phyloP scores from a whole-genome alignment of 352 stramenopile species.

The Phytophthora citrophthora region DNA sequence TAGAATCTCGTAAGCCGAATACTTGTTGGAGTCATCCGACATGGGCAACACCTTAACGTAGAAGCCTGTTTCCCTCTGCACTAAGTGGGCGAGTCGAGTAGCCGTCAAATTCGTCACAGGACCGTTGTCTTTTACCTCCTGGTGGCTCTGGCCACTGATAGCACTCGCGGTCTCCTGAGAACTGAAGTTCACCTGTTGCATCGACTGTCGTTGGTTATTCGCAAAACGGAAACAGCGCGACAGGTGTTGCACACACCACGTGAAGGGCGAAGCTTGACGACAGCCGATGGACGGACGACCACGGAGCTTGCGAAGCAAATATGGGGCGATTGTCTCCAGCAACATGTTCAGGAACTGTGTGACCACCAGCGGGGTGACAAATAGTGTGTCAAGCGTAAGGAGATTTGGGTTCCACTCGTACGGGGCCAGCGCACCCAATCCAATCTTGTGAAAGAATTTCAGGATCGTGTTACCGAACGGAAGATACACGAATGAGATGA shows the following conservation, averaged over 20 bases:
- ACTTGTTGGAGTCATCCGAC: slow-evolving; percentile 87
- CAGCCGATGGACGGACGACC: slow-evolving; percentile 68
- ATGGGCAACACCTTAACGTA: slow-evolving; percentile 64
- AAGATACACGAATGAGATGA: slow-evolving; percentile 91
- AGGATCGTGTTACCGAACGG: slow-evolving; percentile 82
- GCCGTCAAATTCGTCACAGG: slow-evolving; percentile 59
- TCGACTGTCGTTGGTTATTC: slow-evolving; percentile 26
- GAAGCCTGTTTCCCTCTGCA: slow-evolving; percentile 78
- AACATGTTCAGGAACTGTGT: slow-evolving; percentile 91
- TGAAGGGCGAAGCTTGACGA: slow-evolving; percentile 65
- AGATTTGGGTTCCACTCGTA: slow-evolving; percentile 77
- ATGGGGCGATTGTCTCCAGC: slow-evolving; percentile 87
- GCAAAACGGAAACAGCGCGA: slow-evolving; percentile 44
- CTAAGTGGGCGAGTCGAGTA: slow-evolving; percentile 64
- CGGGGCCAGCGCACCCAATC: slow-evolving; percentile 61
- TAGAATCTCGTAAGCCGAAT: slow-evolving; percentile 88
- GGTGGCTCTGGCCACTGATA: slow-evolving; percentile 7
- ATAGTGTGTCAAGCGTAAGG: slow-evolving; percentile 86
- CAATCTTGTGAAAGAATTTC: slow-evolving; percentile 52
- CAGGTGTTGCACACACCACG: slow-evolving; percentile 57
- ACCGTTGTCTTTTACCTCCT: slow-evolving; percentile 23
- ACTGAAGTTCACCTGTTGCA: slow-evolving; percentile 15
- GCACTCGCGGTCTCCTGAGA: slow-evolving; percentile 19
- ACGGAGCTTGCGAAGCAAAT: slow-evolving; percentile 80
- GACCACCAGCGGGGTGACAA: slow-evolving; percentile 88